Percentiles rank a stretch among this genome's conserved stretches.
phyloP scores from a whole-genome alignment of 768 basidiomycete species.

The Kwoniella sp. region DNA sequence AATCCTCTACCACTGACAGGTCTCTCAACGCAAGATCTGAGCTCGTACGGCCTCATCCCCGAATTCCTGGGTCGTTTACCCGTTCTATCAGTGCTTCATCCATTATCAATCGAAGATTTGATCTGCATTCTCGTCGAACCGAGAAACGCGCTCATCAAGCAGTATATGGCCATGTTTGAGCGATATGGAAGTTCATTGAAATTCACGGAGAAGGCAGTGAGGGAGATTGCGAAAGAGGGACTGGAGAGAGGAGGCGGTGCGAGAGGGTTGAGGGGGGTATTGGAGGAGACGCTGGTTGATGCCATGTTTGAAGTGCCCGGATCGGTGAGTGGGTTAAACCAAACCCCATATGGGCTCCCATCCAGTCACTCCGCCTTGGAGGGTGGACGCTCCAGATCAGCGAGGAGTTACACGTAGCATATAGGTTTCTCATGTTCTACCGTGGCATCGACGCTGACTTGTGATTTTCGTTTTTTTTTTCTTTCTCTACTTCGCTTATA shows the following conservation, averaged over 20 bases:
- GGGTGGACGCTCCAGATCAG: too few species aligned
- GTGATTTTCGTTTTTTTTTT: not conserved
- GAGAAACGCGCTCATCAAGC: conserved; percentile 83
- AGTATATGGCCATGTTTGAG: conserved; percentile 80
- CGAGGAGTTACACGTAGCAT: too few species aligned
- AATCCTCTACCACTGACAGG: conserved; percentile 31
- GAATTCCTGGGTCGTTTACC: conserved; percentile 94
- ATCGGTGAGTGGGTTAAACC: conserved; percentile 48
- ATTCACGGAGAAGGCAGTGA: conserved; percentile 78
- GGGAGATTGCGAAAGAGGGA: conserved; percentile 79
- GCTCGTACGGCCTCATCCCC: conserved; percentile 91
- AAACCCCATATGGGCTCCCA: not conserved
- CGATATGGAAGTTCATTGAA: conserved; percentile 82
- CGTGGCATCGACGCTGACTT: too few species aligned
- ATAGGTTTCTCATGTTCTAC: too few species aligned
- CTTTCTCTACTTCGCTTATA: conserved; percentile 44
- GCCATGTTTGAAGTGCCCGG: conserved; percentile 70
- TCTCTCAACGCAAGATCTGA: conserved; percentile 64
- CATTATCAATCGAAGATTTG: conserved; percentile 77
- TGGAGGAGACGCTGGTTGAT: conserved; percentile 82
- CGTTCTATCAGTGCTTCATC: conserved; percentile 79
- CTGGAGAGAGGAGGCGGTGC: conserved; percentile 84
- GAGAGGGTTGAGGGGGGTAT: conserved; percentile 81
- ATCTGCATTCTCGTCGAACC: conserved; percentile 90
- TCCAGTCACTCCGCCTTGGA: too few species aligned